A percentile compares a stretch with the other conserved stretches of the same genome.
Conservation (phyloP, 2,329 filamentous ascomycete species). For the Chaetomium sp. region DNA sequence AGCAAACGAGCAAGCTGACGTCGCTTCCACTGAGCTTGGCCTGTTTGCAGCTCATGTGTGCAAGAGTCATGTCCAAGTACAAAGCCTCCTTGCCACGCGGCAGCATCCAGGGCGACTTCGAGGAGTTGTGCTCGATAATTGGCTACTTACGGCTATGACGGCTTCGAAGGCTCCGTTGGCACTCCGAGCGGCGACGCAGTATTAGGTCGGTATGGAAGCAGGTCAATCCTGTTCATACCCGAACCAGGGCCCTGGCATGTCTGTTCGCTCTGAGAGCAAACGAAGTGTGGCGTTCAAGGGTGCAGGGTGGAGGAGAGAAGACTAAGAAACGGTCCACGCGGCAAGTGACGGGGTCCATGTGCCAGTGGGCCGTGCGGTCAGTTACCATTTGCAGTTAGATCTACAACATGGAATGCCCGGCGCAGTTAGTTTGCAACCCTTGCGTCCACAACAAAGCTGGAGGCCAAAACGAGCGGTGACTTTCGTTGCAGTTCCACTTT, state of each 20-base stretch:
- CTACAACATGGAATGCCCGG: background rate
- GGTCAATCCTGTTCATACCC: background rate
- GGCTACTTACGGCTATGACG: background rate
- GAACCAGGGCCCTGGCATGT: background rate
- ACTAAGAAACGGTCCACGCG: slow-evolving; percentile 1
- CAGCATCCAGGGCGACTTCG: background rate
- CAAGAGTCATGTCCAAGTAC: background rate
- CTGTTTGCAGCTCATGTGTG: background rate
- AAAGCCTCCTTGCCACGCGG: slow-evolving; percentile 9
- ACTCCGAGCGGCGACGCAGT: background rate
- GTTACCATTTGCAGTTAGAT: slow-evolving; percentile 11
- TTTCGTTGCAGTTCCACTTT: slow-evolving; percentile 17
- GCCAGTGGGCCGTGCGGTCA: slow-evolving; percentile 11
- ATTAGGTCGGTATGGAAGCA: background rate
- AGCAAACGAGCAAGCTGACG: slow-evolving; percentile 8
- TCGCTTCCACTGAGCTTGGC: background rate
- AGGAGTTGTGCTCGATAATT: slow-evolving; percentile 1
- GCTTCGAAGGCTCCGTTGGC: background rate
- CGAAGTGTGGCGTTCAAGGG: background rate
- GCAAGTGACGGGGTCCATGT: slow-evolving; percentile 6
- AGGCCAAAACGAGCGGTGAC: slow-evolving; percentile 19
- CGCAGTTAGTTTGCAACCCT: slow-evolving; percentile 1
- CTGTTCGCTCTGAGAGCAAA: background rate
- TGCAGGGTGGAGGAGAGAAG: background rate
- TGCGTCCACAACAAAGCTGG: slow-evolving; percentile 3